These are phyloP conservation scores for Globisporangium iwayamae DNA, from an alignment of 352 stramenopile genomes.

Conservation along the genomic window DNA sequence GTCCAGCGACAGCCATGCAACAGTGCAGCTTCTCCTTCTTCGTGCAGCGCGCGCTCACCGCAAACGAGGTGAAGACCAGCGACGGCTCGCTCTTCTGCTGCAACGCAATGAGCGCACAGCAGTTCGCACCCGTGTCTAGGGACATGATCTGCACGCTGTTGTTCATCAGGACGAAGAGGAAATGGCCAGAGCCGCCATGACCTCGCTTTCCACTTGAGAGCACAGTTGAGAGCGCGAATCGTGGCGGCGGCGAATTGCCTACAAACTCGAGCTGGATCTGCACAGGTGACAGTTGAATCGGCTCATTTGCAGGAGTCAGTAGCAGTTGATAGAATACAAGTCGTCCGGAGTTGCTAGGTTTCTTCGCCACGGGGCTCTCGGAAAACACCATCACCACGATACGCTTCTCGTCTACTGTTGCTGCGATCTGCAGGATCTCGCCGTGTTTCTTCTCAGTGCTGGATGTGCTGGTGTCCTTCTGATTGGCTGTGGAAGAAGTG, in stretches of 20 bases:
- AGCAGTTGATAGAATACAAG: slow-evolving; percentile 36
- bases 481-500: background rate
- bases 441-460: slow-evolving; percentile 7
- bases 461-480: background rate
- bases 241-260: slow-evolving; percentile 25
- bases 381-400: slow-evolving; percentile 47
- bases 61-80: slow-evolving; percentile 25
- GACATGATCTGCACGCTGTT: slow-evolving; percentile 31
- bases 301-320: slow-evolving; percentile 12
- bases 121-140: slow-evolving; percentile 23
- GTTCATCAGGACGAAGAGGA: slow-evolving; percentile 31
- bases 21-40: background rate
- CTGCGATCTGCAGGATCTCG: slow-evolving; percentile 41
- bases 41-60: slow-evolving; percentile 8
- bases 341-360: slow-evolving; percentile 5
- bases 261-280: slow-evolving; percentile 25
- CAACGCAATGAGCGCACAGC: slow-evolving; percentile 21
- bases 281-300: slow-evolving; percentile 22
- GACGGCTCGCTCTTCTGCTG: slow-evolving; percentile 12
- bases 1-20: slow-evolving; percentile 3
- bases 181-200: slow-evolving; percentile 1
- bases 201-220: background rate
- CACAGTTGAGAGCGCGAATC: slow-evolving; percentile 33
- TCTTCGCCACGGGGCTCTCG: slow-evolving; percentile 2
- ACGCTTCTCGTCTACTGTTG: slow-evolving; percentile 26